phyloP scores from a whole-genome alignment of 345 rosid species.

The Corymbia maculata region DNA sequence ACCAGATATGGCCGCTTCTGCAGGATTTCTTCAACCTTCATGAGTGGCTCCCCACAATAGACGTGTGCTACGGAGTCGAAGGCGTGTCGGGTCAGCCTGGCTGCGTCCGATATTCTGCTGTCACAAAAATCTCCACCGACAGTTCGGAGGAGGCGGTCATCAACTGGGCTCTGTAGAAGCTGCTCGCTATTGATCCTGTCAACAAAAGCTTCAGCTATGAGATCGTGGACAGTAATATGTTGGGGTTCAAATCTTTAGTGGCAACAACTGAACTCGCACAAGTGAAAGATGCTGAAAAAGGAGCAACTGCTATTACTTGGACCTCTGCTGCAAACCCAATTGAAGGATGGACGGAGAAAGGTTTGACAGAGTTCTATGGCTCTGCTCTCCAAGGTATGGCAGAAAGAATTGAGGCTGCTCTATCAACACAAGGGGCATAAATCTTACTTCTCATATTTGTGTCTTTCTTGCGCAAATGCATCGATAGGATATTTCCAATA shows the following conservation, averaged over 20 bases:
- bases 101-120: slow-evolving; percentile 33
- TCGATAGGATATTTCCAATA: neutral
- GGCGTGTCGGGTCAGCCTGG: slow-evolving; percentile 27
- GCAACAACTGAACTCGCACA: slow-evolving; percentile 26
- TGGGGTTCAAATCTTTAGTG: slow-evolving; percentile 19
- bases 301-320: neutral
- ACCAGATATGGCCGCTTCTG: neutral
- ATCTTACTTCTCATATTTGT: neutral
- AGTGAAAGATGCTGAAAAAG: neutral
- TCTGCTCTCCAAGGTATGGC: neutral
- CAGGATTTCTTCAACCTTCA: neutral
- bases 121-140: neutral
- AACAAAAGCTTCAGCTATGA: slow-evolving; percentile 41
- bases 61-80: slow-evolving; percentile 26
- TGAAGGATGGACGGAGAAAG: neutral
- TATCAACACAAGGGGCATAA: neutral
- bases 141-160: neutral
- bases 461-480: neutral
- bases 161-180: slow-evolving; percentile 42
- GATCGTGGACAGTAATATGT: slow-evolving; percentile 34
- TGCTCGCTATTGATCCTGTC: slow-evolving; percentile 19
- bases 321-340: neutral
- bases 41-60: neutral
- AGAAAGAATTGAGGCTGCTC: neutral
- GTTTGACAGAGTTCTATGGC: neutral